phyloP scores from a whole-genome alignment of 345 rosid genomes.

The Ceriops decandra region DNA sequence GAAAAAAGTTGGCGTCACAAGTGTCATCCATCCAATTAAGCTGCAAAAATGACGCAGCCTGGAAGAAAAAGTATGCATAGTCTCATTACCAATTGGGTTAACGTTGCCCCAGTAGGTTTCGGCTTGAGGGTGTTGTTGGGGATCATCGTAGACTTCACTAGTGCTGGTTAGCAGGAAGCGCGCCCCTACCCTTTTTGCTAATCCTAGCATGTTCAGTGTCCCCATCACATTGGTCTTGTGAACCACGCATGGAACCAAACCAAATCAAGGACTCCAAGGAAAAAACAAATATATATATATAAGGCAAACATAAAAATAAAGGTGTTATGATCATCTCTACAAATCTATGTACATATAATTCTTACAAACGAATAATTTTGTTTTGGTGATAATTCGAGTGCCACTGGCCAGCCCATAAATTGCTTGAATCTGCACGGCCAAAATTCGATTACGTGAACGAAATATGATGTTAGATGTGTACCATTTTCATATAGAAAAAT shows the following conservation, averaged over 20 bases:
- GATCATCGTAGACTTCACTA: slow-evolving; percentile 86
- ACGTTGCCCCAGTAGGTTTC: slow-evolving; percentile 92
- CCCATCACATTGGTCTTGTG: slow-evolving; percentile 87
- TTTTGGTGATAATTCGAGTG: too few species aligned
- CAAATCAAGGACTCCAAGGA: slow-evolving; percentile 31
- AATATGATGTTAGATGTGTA: too few species aligned
- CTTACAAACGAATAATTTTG: too few species aligned
- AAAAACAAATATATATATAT: background rate
- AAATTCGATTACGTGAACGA: too few species aligned
- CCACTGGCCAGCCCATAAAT: too few species aligned
- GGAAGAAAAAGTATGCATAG: background rate
- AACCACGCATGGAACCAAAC: slow-evolving; percentile 1
- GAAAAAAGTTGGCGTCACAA: background rate
- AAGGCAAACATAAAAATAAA: background rate
- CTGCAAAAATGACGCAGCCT: background rate
- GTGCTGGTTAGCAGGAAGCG: slow-evolving; percentile 82
- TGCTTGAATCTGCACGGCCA: too few species aligned
- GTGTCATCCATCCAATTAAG: background rate
- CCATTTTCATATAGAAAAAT: background rate
- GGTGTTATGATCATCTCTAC: too few species aligned
- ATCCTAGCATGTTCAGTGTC: slow-evolving; percentile 75
- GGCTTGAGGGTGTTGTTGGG: slow-evolving; percentile 78
- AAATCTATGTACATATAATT: too few species aligned
- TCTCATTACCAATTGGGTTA: slow-evolving; percentile 67
- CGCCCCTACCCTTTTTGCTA: slow-evolving; percentile 77